A percentile compares a stretch with the other conserved stretches of the same genome.
Conservation (phyloP, 2,329 filamentous ascomycete genomes). For the Aspergillus proliferans region DNA sequence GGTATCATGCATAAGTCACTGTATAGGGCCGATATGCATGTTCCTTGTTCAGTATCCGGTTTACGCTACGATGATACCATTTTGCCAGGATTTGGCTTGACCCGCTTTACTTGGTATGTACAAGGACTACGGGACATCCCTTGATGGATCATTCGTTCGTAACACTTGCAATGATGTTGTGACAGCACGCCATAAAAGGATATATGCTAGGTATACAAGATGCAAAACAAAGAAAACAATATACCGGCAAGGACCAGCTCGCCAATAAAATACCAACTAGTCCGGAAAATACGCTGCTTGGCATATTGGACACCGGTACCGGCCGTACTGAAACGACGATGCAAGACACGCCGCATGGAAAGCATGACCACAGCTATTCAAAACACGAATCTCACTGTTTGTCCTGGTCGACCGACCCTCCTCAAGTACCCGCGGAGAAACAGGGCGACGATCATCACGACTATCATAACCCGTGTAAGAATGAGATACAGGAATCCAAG, state of each 20-base stretch:
- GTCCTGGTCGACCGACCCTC: conserved; percentile 1
- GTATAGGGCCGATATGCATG: too few relatives aligned
- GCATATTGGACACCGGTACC: conserved; percentile 25
- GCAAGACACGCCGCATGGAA: conserved; percentile 24
- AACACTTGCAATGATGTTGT: too few relatives aligned
- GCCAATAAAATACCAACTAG: conserved; percentile 1
- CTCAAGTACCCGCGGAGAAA: not conserved
- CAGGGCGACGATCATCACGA: too few relatives aligned
- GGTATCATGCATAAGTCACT: too few relatives aligned
- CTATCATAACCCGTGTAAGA: not conserved
- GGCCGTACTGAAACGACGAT: conserved; percentile 24
- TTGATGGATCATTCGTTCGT: too few relatives aligned
- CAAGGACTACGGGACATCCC: too few relatives aligned
- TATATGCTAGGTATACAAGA: too few relatives aligned
- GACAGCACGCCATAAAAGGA: too few relatives aligned
- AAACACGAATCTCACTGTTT: conserved; percentile 14
- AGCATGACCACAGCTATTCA: conserved; percentile 24
- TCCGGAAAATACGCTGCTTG: conserved; percentile 19
- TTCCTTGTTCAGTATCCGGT: too few relatives aligned
- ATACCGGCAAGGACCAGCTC: not conserved
- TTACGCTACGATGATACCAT: too few relatives aligned
- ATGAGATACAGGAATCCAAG: conserved; percentile 7
- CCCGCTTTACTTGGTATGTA: too few relatives aligned
- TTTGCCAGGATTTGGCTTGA: too few relatives aligned
- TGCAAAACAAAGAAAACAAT: not conserved